A percentile compares a stretch with the other conserved stretches of the same genome.
Evolutionary conservation across 108 stramenopile genomes (phyloP).

Genomic region (Stephanodiscus minutulus): DNA sequence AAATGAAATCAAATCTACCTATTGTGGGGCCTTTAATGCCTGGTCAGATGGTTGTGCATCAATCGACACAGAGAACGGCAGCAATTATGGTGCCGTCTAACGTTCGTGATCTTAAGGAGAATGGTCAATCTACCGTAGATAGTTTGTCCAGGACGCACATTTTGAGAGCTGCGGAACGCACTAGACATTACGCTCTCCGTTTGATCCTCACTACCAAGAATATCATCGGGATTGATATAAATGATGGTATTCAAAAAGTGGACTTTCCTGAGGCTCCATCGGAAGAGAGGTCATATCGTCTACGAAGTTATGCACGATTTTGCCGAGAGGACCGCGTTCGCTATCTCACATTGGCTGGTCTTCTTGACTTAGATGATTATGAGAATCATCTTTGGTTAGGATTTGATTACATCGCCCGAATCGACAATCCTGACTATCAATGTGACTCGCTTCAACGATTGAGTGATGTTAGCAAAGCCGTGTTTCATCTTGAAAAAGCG

Average conservation of each 20-base stretch:
- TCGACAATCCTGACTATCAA: conserved; percentile 31
- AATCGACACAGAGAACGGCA: conserved; percentile 37
- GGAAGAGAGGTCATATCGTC: conserved; percentile 37
- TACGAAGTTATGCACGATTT: conserved; percentile 38
- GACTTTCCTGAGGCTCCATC: conserved; percentile 29
- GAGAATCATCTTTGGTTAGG: conserved; percentile 48
- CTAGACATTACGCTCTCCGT: conserved; percentile 38
- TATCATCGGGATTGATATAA: background rate
- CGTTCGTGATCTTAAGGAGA: conserved; percentile 20
- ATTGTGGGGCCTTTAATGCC: conserved; percentile 34
- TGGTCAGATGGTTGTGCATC: conserved; percentile 40
- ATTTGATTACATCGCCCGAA: conserved; percentile 37
- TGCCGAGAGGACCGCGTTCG: conserved; percentile 21
- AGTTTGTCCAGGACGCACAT: conserved; percentile 29
- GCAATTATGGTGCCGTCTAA: conserved; percentile 44
- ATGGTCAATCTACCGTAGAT: conserved; percentile 14
- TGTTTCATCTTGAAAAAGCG: conserved; percentile 43
- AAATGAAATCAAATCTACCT: conserved; percentile 7
- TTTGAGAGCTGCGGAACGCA: conserved; percentile 30
- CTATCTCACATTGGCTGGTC: conserved; percentile 40
- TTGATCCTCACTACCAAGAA: conserved; percentile 38
- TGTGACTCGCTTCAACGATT: conserved; percentile 22
- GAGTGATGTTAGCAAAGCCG: conserved; percentile 39
- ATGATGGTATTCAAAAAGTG: background rate
- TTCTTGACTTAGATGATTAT: conserved; percentile 38